phyloP scores from a whole-genome alignment of 75 land plant genomes.

The Cupressus sempervirens region DNA sequence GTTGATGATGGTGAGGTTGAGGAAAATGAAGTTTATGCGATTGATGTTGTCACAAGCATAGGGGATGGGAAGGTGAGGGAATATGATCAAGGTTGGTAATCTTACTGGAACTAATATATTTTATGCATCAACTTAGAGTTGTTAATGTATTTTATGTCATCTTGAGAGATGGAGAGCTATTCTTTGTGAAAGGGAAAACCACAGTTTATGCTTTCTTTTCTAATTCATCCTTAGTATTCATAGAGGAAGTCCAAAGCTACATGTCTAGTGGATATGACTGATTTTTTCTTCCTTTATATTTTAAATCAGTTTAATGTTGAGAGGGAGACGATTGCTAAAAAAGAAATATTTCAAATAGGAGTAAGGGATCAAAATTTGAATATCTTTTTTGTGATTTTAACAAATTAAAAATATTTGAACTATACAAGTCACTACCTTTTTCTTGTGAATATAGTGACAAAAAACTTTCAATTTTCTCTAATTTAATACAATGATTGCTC shows the following conservation, averaged over 20 bases:
- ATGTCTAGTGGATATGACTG: neutral
- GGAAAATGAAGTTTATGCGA: conserved; percentile 95
- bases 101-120: neutral
- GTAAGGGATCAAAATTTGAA: neutral
- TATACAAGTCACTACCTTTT: neutral
- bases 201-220: neutral
- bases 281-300: neutral
- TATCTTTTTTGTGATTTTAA: neutral
- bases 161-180: neutral
- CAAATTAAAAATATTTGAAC: neutral
- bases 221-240: neutral
- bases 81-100: neutral
- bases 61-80: conserved; percentile 91
- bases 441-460: neutral
- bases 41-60: conserved; percentile 92
- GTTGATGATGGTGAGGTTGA: conserved; percentile 98
- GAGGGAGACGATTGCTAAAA: neutral
- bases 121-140: neutral
- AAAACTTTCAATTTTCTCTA: neutral
- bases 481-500: neutral
- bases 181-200: neutral
- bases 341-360: neutral
- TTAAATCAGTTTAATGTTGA: neutral
- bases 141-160: neutral
- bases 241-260: neutral